A percentile compares a stretch with the other conserved stretches of the same genome.
Conservation (phyloP, 768 basidiomycete genomes). For the Suillus ampliporus region DNA sequence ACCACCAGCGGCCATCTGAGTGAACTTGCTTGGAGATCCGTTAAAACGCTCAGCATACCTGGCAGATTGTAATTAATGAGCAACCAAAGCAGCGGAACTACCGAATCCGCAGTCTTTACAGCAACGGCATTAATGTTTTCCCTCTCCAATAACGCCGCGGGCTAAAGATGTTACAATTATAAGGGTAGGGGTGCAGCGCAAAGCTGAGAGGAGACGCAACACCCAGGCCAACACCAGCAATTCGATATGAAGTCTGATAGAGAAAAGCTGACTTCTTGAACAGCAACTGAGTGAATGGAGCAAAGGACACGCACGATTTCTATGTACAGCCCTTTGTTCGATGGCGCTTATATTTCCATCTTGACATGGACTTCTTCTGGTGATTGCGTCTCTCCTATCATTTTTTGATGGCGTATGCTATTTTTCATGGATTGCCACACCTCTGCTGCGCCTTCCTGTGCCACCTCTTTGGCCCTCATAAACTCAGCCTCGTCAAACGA, state of each 20-base stretch:
- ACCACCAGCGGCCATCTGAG: background rate
- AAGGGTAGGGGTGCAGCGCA: background rate
- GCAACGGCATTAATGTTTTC: background rate
- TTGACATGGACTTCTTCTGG: slow-evolving; percentile 41
- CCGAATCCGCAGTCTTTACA: background rate
- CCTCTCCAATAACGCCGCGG: background rate
- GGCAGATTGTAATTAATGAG: background rate
- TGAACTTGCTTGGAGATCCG: background rate
- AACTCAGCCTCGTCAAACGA: slow-evolving; percentile 49
- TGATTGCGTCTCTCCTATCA: slow-evolving; percentile 29
- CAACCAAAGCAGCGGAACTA: background rate
- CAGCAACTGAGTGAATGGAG: background rate
- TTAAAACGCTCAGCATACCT: background rate
- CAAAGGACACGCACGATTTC: background rate
- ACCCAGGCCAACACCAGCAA: background rate
- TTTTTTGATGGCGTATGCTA: slow-evolving; percentile 23
- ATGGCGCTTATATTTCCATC: slow-evolving; percentile 43
- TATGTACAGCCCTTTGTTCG: background rate
- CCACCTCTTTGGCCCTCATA: slow-evolving; percentile 52
- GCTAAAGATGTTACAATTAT: background rate
- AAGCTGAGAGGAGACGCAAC: background rate
- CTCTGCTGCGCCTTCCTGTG: slow-evolving; percentile 47
- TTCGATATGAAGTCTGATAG: background rate
- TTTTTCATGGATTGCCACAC: slow-evolving; percentile 57
- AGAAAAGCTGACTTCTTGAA: slow-evolving; percentile 1